phyloP scores from a whole-genome alignment of 2,329 filamentous ascomycete species.

The Hirsutella minnesotensis region DNA sequence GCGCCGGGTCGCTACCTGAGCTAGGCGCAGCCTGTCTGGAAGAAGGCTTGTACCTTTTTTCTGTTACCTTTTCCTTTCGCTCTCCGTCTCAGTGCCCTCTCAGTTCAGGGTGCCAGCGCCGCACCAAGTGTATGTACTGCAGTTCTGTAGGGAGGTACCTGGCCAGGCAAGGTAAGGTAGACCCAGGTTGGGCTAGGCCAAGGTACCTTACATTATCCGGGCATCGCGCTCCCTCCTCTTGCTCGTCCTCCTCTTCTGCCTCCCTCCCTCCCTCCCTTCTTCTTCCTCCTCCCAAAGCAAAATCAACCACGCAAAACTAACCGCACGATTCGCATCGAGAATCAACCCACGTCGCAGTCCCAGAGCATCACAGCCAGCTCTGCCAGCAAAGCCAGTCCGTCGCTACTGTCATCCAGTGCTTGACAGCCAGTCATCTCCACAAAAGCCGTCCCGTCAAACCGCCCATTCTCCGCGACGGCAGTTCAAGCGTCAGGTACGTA shows the following conservation, averaged over 20 bases:
- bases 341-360: constrained; percentile 49
- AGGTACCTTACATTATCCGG: constrained; percentile 3
- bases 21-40: background rate
- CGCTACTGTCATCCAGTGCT: constrained; percentile 13
- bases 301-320: constrained; percentile 36
- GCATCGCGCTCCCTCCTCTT: constrained; percentile 8
- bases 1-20: constrained; percentile 1
- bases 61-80: too few relatives aligned
- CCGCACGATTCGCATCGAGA: constrained; percentile 39
- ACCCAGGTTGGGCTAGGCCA: background rate
- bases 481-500: constrained; percentile 18
- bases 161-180: background rate
- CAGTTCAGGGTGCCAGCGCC: too few relatives aligned
- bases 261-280: constrained; percentile 1
- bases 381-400: constrained; percentile 29
- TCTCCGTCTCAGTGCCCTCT: too few relatives aligned
- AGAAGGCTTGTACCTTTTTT: too few relatives aligned
- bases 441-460: constrained; percentile 9
- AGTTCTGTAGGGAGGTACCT: too few relatives aligned
- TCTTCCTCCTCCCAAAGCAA: constrained; percentile 31
- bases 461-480: too few relatives aligned
- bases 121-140: too few relatives aligned
- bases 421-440: background rate
- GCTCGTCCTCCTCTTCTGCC: constrained; percentile 4
- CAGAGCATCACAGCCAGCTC: constrained; percentile 33